Evolutionary conservation across 2,329 filamentous ascomycete genomes (phyloP).

Genomic region (Clonostachys rosea): DNA sequence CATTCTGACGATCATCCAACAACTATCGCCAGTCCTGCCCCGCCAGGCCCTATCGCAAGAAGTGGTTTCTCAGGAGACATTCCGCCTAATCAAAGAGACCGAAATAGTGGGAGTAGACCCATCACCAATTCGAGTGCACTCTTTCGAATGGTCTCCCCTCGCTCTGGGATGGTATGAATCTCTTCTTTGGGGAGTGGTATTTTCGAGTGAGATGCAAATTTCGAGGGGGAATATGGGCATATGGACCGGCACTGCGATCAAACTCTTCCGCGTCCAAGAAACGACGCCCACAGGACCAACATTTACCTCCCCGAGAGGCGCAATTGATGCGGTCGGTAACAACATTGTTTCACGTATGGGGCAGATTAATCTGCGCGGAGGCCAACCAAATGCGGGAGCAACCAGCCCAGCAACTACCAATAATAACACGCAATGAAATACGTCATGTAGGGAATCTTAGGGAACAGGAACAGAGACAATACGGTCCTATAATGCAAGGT

Average conservation of each 20-base stretch:
- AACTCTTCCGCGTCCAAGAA: constrained; percentile 86
- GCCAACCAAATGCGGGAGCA: constrained; percentile 1
- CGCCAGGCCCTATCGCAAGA: constrained; percentile 39
- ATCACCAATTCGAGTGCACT: constrained; percentile 71
- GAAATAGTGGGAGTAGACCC: constrained; percentile 70
- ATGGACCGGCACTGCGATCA: constrained; percentile 88
- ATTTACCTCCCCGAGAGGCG: constrained; percentile 78
- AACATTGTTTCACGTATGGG: constrained; percentile 86
- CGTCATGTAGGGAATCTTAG: not conserved
- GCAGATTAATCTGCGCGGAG: constrained; percentile 66
- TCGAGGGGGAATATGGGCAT: constrained; percentile 84
- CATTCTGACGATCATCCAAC: constrained; percentile 70
- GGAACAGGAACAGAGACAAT: not conserved
- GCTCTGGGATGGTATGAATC: constrained; percentile 95
- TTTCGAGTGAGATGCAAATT: constrained; percentile 83
- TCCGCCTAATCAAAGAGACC: constrained; percentile 54
- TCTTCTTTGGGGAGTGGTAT: constrained; percentile 89
- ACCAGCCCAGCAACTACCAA: constrained; percentile 7
- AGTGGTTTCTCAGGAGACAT: constrained; percentile 33
- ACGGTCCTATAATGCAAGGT: not conserved
- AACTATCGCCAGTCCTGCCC: constrained; percentile 54
- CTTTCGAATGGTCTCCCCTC: constrained; percentile 90
- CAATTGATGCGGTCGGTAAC: constrained; percentile 88
- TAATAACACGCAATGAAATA: not conserved
- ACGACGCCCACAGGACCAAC: constrained; percentile 75